Evolutionary conservation across 208 protist species (phyloP).

Genomic region (Giardia muris): DNA sequence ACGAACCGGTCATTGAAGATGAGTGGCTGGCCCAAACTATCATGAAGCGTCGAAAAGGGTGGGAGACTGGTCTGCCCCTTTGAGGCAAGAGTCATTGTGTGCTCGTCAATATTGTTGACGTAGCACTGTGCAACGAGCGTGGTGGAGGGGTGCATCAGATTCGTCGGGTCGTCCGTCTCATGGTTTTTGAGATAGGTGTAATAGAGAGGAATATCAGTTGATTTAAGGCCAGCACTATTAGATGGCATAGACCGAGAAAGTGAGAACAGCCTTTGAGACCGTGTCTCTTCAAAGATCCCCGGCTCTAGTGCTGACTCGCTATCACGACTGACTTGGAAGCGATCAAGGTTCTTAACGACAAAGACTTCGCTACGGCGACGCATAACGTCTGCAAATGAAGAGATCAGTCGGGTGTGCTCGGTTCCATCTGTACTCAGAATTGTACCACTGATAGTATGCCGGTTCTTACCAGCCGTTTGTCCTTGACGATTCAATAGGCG

Average conservation of each 20-base stretch:
- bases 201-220: background rate
- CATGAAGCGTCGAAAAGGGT: background rate
- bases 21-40: background rate
- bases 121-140: background rate
- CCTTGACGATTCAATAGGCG: background rate
- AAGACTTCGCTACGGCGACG: background rate
- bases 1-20: background rate
- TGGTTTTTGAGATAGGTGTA: background rate
- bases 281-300: background rate
- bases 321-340: background rate
- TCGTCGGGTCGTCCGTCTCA: background rate
- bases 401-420: background rate
- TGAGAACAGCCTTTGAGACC: background rate
- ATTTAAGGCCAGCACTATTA: background rate
- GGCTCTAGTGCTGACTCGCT: background rate
- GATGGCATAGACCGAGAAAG: background rate
- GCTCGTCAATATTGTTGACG: background rate
- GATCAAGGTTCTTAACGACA: background rate
- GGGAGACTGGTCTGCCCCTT: background rate
- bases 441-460: background rate
- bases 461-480: background rate
- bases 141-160: background rate
- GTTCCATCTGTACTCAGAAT: background rate
- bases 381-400: background rate
- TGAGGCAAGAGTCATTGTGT: background rate